Base-by-base conservation (phyloP, 352 stramenopile species). In the Pythium brachiatum region DNA sequence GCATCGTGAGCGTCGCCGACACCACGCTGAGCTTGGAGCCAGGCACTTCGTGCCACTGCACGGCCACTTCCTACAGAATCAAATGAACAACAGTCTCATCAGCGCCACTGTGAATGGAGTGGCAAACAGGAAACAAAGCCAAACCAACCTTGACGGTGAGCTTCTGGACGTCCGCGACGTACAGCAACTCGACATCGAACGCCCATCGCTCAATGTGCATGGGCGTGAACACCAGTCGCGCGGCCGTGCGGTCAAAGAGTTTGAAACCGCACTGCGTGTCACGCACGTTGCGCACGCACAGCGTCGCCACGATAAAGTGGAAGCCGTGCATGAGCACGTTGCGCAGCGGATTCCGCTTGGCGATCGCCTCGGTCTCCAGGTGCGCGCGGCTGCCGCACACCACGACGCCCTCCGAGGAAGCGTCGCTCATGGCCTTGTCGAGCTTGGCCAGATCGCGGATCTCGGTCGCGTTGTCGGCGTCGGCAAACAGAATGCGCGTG, bases 261-360 rank as follows among this genome's bases (percentile, higher is more conserved):
- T 98, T 98, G 70, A 98, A 98, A 20, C 94, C 94, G 65, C 94
- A 98, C 73, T 98, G 92, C 21, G 94, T 98, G 64, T 98, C 94
- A 43, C 88, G 83, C 50, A 98, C 85, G 64, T 80, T 83, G 56
- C 87, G 74, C 2, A 94, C 83, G 55, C 83, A 94, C 38, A 98
- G 70, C 39, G 92, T 86, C 31, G 83, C 79, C 31, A 98, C 91
- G 55, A 96, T 87, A 62, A 95, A 69, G 66, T 98, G 92, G 56
- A 98, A 97, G 18, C 94, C 90, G 46, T 96, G 77, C 93, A 97
- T 97, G 44, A 98, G 73, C 47, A 98, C 60, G 43, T 96, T 98
- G 1, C 93, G 77, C 38, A 95, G 72, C 65, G 85, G 88, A 66
- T 93, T 73, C 48, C 89, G 81, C 79, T 92, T 88, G 21, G 88